Evolutionary conservation across 495 filamentous ascomycete genomes (phyloP).

Genomic region (Aspergillus hancockii): DNA sequence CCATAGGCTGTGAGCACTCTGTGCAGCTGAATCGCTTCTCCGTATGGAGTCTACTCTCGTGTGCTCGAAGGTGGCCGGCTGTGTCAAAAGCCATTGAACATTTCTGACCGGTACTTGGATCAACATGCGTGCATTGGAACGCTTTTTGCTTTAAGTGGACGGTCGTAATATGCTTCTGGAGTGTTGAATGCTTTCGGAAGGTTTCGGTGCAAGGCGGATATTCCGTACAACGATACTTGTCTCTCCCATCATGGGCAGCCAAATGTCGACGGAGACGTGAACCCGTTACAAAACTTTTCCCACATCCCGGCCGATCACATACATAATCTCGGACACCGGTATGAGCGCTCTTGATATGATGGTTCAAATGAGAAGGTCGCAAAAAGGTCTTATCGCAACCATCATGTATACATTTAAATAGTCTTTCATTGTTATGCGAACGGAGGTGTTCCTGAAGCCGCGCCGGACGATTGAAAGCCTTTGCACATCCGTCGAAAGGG

Average conservation of each 20-base stretch:
- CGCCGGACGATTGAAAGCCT: conserved; percentile 86
- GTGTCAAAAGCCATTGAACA: conserved; percentile 75
- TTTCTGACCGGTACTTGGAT: conserved; percentile 53
- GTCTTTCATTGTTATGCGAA: conserved; percentile 77
- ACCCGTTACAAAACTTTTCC: conserved; percentile 75
- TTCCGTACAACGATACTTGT: conserved; percentile 70
- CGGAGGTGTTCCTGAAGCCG: conserved; percentile 75
- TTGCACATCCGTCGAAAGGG: conserved; percentile 66
- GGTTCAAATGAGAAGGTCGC: conserved; percentile 75
- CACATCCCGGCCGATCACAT: conserved; percentile 71
- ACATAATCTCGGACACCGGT: conserved; percentile 67
- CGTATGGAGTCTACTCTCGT: conserved; percentile 69
- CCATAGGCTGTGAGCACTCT: conserved; percentile 54
- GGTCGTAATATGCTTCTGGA: conserved; percentile 76
- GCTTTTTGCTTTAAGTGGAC: conserved; percentile 70
- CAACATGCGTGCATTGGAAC: conserved; percentile 62
- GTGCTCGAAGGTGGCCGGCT: conserved; percentile 64
- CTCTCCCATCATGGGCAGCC: conserved; percentile 65
- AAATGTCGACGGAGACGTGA: conserved; percentile 71
- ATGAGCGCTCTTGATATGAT: conserved; percentile 82
- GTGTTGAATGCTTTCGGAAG: conserved; percentile 86
- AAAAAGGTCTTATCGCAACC: conserved; percentile 81
- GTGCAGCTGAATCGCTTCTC: conserved; percentile 70
- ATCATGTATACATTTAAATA: conserved; percentile 65
- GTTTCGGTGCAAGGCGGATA: conserved; percentile 72